Conservation (phyloP, 1,284 basidiomycete genomes). For the Singerocomus inundabilis region DNA sequence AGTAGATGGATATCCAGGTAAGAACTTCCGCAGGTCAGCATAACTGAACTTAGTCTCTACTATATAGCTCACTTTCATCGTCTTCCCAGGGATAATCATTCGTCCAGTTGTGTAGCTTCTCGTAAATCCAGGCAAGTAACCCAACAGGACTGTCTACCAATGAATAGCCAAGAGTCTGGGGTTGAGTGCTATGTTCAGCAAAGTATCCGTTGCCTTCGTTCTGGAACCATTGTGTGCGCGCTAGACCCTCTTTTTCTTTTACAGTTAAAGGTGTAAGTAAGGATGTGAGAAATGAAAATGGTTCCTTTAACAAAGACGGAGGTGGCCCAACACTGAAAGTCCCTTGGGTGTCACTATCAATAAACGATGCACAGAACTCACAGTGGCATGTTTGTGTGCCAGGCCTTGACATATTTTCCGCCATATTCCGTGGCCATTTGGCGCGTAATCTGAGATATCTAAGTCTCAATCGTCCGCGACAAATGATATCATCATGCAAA, state of each 20-base stretch:
- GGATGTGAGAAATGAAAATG: constrained; percentile 30
- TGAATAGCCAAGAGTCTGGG: constrained; percentile 57
- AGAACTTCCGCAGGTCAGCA: constrained; percentile 38
- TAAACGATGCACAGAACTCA: constrained; percentile 14
- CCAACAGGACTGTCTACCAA: constrained; percentile 59
- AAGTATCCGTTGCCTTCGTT: constrained; percentile 41
- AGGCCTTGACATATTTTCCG: constrained; percentile 41
- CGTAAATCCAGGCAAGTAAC: constrained; percentile 59
- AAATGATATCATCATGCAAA: neutral
- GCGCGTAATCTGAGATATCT: constrained; percentile 38
- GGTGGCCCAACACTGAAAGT: constrained; percentile 22
- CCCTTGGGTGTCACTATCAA: neutral
- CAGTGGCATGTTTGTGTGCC: constrained; percentile 46
- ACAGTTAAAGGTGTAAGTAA: constrained; percentile 33
- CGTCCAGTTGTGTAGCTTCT: constrained; percentile 53
- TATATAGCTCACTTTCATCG: constrained; percentile 41
- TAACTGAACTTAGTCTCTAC: constrained; percentile 1
- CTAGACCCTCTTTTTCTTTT: constrained; percentile 39
- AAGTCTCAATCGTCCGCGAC: neutral
- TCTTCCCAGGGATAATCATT: constrained; percentile 51
- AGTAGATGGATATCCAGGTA: constrained; percentile 59
- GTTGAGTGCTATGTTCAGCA: constrained; percentile 45
- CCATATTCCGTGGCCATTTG: constrained; percentile 42
- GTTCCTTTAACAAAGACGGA: constrained; percentile 27
- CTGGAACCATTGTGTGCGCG: constrained; percentile 33